Evolutionary conservation across 1,284 basidiomycete species (phyloP).

Genomic region (Trichosporon asahii): DNA sequence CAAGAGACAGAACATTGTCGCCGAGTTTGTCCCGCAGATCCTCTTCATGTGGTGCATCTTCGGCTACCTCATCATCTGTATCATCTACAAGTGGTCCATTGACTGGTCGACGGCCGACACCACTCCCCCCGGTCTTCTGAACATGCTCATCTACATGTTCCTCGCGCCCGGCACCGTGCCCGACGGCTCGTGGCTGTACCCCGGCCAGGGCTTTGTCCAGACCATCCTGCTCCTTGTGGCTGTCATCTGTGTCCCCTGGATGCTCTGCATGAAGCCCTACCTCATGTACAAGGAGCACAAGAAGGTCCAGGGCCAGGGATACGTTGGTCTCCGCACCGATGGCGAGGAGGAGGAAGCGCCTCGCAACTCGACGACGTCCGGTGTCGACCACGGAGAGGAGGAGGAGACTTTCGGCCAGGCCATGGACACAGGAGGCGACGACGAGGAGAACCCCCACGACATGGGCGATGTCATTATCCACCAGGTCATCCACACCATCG

Average conservation of each 20-base stretch:
- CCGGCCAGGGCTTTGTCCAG: constrained; percentile 85
- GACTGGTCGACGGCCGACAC: constrained; percentile 77
- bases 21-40: constrained; percentile 95
- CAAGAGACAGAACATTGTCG: constrained; percentile 76
- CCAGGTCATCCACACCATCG: constrained; percentile 96
- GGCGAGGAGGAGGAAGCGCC: constrained; percentile 53
- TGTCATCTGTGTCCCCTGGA: constrained; percentile 88
- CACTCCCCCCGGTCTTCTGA: constrained; percentile 82
- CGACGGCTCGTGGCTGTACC: constrained; percentile 69
- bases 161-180: constrained; percentile 77
- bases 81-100: constrained; percentile 94
- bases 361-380: constrained; percentile 31
- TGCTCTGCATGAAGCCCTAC: constrained; percentile 93
- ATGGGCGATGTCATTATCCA: constrained; percentile 94
- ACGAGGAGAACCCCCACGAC: constrained; percentile 59
- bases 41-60: constrained; percentile 97
- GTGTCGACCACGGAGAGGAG: constrained; percentile 63
- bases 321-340: constrained; percentile 61
- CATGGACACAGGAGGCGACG: constrained; percentile 62
- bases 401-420: constrained; percentile 79
- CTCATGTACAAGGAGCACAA: constrained; percentile 86
- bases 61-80: constrained; percentile 91
- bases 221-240: constrained; percentile 75
- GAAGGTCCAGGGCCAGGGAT: constrained; percentile 77
- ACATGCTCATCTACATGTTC: constrained; percentile 96